A percentile compares a stretch with the other conserved stretches of the same genome.
These are phyloP conservation scores for Eimeria acervulina DNA, from an alignment of 169 alveolate species.

Conservation along the genomic window DNA sequence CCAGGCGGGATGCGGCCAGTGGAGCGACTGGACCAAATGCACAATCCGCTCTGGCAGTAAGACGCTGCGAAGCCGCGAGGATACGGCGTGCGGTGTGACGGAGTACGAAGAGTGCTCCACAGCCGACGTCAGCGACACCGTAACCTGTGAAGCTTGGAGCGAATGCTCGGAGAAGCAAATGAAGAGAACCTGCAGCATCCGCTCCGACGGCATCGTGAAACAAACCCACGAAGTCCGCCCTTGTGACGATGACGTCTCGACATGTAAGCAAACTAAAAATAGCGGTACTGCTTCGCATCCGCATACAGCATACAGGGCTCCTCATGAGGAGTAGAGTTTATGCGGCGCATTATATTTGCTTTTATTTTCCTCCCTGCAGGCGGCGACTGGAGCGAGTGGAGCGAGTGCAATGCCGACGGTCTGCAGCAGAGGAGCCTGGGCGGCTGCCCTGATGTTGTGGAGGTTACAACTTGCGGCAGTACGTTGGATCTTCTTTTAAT, in stretches of 20 bases:
- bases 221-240: not conserved
- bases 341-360: not conserved
- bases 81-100: not conserved
- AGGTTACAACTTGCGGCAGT: slow-evolving; percentile 40
- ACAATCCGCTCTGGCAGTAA: not conserved
- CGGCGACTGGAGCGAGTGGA: slow-evolving; percentile 47
- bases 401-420: slow-evolving; percentile 31
- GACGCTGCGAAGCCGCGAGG: not conserved
- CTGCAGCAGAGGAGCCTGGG: not conserved
- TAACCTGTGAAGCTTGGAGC: not conserved
- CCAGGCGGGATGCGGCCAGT: not conserved
- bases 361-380: not conserved
- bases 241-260: not conserved
- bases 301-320: too few relatives aligned
- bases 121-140: not conserved
- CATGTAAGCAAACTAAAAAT: slow-evolving; percentile 32
- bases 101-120: slow-evolving; percentile 27
- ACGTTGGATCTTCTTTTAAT: not conserved
- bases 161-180: not conserved
- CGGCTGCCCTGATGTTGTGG: slow-evolving; percentile 59
- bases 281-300: too few relatives aligned
- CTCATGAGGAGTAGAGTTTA: not conserved
- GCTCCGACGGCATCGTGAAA: not conserved
- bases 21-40: slow-evolving; percentile 5
- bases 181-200: not conserved